Conservation (phyloP, 225 moss, liverwort and hornwort genomes). For the Pseudisothecium myosuroides region DNA sequence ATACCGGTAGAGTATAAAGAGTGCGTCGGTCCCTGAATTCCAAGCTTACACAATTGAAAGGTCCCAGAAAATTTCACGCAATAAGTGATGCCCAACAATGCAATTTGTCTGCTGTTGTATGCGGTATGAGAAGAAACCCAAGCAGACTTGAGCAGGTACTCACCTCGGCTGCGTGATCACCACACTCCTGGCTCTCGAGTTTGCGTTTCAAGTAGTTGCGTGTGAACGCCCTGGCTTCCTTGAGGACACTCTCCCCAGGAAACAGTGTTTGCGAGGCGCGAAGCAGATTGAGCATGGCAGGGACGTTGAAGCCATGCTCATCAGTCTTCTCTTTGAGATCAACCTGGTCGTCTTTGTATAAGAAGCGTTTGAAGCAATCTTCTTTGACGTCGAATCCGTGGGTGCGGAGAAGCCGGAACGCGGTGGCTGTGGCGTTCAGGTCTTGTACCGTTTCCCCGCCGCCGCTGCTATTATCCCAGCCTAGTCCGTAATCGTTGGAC, state of each 20-base stretch:
- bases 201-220: conserved; percentile 13
- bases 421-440: conserved; percentile 46
- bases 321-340: neutral
- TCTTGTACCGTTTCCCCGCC: neutral
- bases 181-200: conserved; percentile 3
- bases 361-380: conserved; percentile 37
- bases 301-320: neutral
- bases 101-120: too few relatives aligned
- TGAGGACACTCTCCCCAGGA: conserved; percentile 25
- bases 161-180: conserved; percentile 34
- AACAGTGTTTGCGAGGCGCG: conserved; percentile 37
- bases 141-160: neutral
- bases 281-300: conserved; percentile 31
- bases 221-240: conserved; percentile 3
- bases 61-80: neutral
- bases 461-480: neutral
- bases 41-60: neutral
- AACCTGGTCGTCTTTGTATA: neutral
- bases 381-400: conserved; percentile 40
- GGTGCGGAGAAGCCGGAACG: conserved; percentile 42
- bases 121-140: neutral
- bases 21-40: neutral
- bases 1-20: too few relatives aligned
- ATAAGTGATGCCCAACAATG: neutral
- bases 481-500: conserved; percentile 6